Conservation (phyloP, 495 filamentous ascomycete genomes). For the Penicillium simplicissimum region DNA sequence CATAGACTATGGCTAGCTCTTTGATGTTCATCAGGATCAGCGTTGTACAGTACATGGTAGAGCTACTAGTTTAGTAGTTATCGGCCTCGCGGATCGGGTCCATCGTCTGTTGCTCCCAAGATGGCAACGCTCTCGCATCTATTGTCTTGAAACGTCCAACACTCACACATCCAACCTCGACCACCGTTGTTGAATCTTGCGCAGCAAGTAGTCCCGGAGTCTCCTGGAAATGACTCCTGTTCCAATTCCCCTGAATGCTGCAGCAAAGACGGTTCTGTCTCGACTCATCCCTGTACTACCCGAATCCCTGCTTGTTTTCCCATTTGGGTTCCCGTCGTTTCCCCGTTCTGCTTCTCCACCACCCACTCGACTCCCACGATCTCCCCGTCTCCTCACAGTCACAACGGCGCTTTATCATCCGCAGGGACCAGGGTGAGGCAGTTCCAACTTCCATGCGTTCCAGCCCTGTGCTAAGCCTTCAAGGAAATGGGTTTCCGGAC, state of each 20-base stretch:
- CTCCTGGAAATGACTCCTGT: neutral
- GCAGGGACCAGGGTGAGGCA: neutral
- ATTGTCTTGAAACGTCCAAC: neutral
- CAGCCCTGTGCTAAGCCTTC: conserved; percentile 19
- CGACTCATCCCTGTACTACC: neutral
- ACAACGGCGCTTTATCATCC: neutral
- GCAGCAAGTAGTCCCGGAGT: no score
- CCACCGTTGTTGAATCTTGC: neutral
- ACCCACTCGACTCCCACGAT: neutral
- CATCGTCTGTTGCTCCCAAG: neutral
- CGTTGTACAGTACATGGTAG: neutral
- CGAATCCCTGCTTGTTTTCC: conserved; percentile 16
- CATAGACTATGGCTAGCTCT: neutral
- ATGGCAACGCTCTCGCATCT: neutral
- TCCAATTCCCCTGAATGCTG: conserved; percentile 20
- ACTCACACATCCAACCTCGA: neutral
- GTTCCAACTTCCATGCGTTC: conserved; percentile 7
- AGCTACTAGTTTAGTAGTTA: neutral
- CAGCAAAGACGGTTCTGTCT: neutral
- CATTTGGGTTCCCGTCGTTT: conserved; percentile 15
- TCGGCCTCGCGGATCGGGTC: neutral
- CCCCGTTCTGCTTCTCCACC: neutral
- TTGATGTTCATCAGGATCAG: neutral
- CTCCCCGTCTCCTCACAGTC: neutral
- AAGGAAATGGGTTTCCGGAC: conserved; percentile 8